These are phyloP conservation scores for Ustilago hordei DNA, from an alignment of 1,284 basidiomycete genomes.

Conservation along the genomic window DNA sequence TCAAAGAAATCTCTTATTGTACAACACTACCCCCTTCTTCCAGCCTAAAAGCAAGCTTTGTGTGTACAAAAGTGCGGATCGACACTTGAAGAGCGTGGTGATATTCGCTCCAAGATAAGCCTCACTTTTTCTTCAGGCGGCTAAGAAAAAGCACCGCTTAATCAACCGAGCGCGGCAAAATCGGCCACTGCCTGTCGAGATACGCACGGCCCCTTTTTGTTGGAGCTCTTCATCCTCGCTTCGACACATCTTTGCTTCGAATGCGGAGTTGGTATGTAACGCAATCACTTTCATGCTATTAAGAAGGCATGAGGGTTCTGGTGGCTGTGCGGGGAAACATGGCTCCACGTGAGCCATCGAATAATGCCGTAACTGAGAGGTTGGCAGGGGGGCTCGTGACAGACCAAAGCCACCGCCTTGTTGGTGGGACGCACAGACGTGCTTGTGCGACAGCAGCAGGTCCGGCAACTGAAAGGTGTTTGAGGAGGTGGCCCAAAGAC, in stretches of 20 bases:
- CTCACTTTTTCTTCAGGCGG: no score
- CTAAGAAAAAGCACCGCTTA: neutral
- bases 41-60: neutral
- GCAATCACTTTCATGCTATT: neutral
- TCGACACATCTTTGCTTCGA: neutral
- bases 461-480: no score
- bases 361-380: no score
- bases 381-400: no score
- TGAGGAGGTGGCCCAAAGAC: neutral
- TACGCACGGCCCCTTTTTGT: constrained; percentile 19
- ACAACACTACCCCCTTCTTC: neutral
- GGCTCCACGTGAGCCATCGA: neutral
- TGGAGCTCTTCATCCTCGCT: neutral
- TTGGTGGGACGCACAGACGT: no score
- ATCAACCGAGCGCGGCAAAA: constrained; percentile 3
- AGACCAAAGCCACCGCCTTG: no score
- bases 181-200: constrained; percentile 19
- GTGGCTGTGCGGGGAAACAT: constrained; percentile 6
- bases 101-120: no score
- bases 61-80: no score
- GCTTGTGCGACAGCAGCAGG: no score
- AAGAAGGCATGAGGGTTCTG: no score
- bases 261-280: neutral
- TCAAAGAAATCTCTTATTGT: neutral
- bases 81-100: no score